Evolutionary conservation across 768 basidiomycete species (phyloP).

Genomic region (Calocybe gangraenosa): DNA sequence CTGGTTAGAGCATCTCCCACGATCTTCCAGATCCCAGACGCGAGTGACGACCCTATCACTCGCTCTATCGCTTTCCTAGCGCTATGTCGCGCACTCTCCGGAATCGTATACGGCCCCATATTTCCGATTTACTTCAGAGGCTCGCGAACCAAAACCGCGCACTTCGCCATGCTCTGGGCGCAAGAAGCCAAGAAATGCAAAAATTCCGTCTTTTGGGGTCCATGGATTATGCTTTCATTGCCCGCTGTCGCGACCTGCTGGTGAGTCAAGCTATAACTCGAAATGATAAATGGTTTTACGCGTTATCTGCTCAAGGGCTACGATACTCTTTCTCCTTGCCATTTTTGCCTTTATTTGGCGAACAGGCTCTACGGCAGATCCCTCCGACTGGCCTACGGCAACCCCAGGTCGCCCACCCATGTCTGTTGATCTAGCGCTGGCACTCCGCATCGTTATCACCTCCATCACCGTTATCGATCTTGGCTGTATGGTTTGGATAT

Average conservation of each 20-base stretch:
- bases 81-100: conserved; percentile 12
- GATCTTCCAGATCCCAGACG: conserved; percentile 14
- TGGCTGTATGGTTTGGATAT: conserved; percentile 11
- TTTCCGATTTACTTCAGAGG: conserved; percentile 14
- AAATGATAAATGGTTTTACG: not conserved
- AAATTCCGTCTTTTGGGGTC: conserved; percentile 4
- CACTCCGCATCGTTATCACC: conserved; percentile 10
- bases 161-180: conserved; percentile 14
- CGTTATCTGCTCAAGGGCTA: conserved; percentile 2
- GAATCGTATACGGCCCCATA: conserved; percentile 12
- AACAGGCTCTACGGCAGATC: conserved; percentile 9
- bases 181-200: conserved; percentile 3
- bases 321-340: conserved; percentile 10
- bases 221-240: conserved; percentile 15
- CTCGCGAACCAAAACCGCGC: conserved; percentile 4
- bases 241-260: conserved; percentile 12
- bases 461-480: conserved; percentile 11
- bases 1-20: conserved; percentile 10
- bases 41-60: conserved; percentile 14
- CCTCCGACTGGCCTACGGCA: conserved; percentile 7
- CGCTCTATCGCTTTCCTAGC: conserved; percentile 14
- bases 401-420: conserved; percentile 5
- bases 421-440: conserved; percentile 8
- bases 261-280: conserved; percentile 1
- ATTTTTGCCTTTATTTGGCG: conserved; percentile 13